Conservation (phyloP, 2,329 filamentous ascomycete genomes). For the Emmonsiellopsis sp. region DNA sequence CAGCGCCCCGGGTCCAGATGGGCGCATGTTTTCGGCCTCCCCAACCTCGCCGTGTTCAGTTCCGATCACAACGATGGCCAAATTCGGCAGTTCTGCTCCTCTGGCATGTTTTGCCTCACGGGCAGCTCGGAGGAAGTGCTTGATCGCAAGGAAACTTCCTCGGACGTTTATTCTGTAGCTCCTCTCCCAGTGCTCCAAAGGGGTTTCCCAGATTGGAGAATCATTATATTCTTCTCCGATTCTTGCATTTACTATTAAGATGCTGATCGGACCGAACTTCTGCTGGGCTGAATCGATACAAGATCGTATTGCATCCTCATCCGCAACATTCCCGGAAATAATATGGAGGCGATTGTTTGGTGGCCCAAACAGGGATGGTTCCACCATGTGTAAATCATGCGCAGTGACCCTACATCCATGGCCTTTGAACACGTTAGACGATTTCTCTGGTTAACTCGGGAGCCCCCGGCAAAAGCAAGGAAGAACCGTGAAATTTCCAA, state of each 20-base stretch:
- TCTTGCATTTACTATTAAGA: constrained; percentile 45
- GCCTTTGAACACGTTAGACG: constrained; percentile 22
- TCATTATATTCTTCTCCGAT: constrained; percentile 41
- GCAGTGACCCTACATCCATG: constrained; percentile 47
- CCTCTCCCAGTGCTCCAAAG: constrained; percentile 42
- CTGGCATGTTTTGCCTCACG: constrained; percentile 29
- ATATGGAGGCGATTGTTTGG: constrained; percentile 28
- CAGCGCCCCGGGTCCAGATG: constrained; percentile 10
- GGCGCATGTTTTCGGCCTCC: constrained; percentile 25
- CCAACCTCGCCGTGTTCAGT: constrained; percentile 44
- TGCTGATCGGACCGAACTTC: constrained; percentile 42
- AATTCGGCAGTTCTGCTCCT: constrained; percentile 36
- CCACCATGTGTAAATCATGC: constrained; percentile 37
- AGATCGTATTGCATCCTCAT: constrained; percentile 36
- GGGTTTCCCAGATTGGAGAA: constrained; percentile 45
- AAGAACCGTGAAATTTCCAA: too few relatives aligned
- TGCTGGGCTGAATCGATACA: constrained; percentile 33
- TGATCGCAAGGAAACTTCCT: constrained; percentile 47
- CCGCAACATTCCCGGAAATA: constrained; percentile 39
- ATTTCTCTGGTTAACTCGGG: too few relatives aligned
- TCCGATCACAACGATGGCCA: constrained; percentile 45
- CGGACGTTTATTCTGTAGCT: constrained; percentile 42
- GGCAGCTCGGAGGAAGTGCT: constrained; percentile 42
- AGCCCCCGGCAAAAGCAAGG: too few relatives aligned
- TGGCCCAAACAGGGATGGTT: constrained; percentile 19